Evolutionary conservation across 2,329 filamentous ascomycete species (phyloP), one percentile per base, ranked within the genome.

Genomic region (Cadophora gregata): DNA sequence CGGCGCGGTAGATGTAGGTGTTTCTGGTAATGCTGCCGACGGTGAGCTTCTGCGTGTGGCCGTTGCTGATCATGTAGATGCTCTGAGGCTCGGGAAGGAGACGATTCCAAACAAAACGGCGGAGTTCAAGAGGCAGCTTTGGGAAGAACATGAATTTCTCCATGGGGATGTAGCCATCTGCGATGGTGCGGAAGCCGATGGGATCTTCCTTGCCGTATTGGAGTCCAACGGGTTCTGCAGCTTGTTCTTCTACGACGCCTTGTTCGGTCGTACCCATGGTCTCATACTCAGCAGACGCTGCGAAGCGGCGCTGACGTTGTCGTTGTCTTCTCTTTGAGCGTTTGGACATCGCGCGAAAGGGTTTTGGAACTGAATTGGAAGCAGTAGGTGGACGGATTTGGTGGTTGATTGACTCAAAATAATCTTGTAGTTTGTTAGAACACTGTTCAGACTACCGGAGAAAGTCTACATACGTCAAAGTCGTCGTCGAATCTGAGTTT

Each of bases 51-150:
- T 36, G 29, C 7, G 24, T 24, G 47, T 53, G n/a, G 59, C 59
- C 59, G 31, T 62, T 53, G 59, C n/a, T 36, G 29, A 24, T 25
- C n/a, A 62, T 42, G 29, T 38, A 51, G 47, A 62, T 53, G 47
- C 27, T 33, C 27, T 62, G 59, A 38, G 59, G 59, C 59, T 62
- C 29, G 19, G 59, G 59, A 14, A 62, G 59, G n/a, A 38, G 10
- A 12, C n/a, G 47, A 5, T 25, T n/a, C 45, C 45, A 62, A 29
- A 62, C 33, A n/a, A 27, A 19, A 7, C 59, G 59, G 27, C 59
- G 45, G 16, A 62, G 16, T 12, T 62, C 59, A 47, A 62, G 59
- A 6, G 59, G 45, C 2, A 62, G 29, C 47, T 62, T 53, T 7
- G 42, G 59, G 29, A 62, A 62, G 9, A 16, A n/a, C 1, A 16